Evolutionary conservation across 176 grass and related monocot species (phyloP).

Genomic region (Avena sativa): DNA sequence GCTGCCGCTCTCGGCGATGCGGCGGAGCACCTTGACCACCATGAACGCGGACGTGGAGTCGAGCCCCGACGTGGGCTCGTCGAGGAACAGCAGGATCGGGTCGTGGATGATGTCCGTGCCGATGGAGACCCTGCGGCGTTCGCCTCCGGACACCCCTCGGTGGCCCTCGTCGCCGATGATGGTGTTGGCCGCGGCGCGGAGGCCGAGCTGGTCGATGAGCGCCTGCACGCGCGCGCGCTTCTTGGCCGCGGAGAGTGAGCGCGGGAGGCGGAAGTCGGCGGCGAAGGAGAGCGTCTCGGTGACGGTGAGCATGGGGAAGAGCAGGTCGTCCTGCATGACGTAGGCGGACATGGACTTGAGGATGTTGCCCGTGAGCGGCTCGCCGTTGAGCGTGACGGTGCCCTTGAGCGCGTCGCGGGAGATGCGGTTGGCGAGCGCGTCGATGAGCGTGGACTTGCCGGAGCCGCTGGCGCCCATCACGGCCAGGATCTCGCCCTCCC

Average conservation of each 20-base stretch:
- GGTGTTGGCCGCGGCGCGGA: constrained; percentile 65
- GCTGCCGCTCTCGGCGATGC: constrained; percentile 82
- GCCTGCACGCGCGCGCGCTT: constrained; percentile 79
- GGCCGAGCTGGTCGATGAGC: constrained; percentile 91
- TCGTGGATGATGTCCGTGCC: constrained; percentile 94
- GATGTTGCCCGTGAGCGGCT: constrained; percentile 57
- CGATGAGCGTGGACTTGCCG: constrained; percentile 96
- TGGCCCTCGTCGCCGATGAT: constrained; percentile 98
- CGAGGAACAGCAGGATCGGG: constrained; percentile 89
- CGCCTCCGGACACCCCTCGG: constrained; percentile 88
- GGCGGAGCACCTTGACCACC: constrained; percentile 89
- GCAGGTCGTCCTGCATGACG: constrained; percentile 98
- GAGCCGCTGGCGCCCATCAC: constrained; percentile 91
- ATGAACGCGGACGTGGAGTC: constrained; percentile 95
- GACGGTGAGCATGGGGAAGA: constrained; percentile 96
- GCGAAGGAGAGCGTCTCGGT: constrained; percentile 90
- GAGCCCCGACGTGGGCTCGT: constrained; percentile 95
- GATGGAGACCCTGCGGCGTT: constrained; percentile 87
- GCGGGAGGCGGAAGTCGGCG: constrained; percentile 93
- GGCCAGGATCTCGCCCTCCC: constrained; percentile 82
- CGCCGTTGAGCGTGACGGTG: constrained; percentile 74
- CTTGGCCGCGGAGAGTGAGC: constrained; percentile 63
- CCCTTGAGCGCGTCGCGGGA: constrained; percentile 76
- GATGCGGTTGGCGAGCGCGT: constrained; percentile 89
- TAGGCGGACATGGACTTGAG: constrained; percentile 87